These are phyloP conservation scores for Prunus armeniaca DNA, from an alignment of 306 rosid genomes.

Conservation along the genomic window DNA sequence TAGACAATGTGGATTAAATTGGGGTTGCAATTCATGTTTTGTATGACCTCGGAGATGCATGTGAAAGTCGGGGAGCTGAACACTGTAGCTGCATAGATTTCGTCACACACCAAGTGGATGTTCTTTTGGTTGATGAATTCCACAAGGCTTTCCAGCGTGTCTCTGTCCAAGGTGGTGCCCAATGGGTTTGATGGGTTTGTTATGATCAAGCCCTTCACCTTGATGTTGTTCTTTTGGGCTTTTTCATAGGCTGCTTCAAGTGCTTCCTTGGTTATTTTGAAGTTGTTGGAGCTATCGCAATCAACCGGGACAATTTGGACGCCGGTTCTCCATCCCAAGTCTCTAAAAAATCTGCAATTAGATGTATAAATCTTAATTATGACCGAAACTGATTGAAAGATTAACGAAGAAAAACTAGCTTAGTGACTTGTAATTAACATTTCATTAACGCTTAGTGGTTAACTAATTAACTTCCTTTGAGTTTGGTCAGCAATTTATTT, in stretches of 20 bases:
- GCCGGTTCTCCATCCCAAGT: constrained; percentile 79
- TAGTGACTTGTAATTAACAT: not conserved
- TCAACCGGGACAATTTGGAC: constrained; percentile 58
- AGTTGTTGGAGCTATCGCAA: constrained; percentile 71
- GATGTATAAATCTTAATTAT: not conserved
- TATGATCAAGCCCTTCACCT: constrained; percentile 67
- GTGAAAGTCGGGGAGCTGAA: constrained; percentile 46
- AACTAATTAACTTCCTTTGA: not conserved
- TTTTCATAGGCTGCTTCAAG: constrained; percentile 61
- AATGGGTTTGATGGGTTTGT: constrained; percentile 93
- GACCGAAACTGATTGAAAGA: not conserved
- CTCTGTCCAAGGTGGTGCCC: constrained; percentile 62
- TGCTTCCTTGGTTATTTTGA: constrained; percentile 59
- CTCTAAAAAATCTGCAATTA: constrained; percentile 60
- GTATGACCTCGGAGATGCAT: constrained; percentile 59
- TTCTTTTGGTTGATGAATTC: constrained; percentile 55
- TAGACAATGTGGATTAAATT: constrained; percentile 71
- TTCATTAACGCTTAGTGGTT: no score
- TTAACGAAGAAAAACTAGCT: not conserved
- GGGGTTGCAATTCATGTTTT: constrained; percentile 41
- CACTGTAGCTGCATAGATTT: constrained; percentile 83
- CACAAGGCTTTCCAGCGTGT: constrained; percentile 57
- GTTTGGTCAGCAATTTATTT: not conserved
- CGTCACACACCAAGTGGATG: constrained; percentile 83
- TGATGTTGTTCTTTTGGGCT: constrained; percentile 54